Conservation (phyloP, 495 filamentous ascomycete species). For the Astrocystis sublimbata region DNA sequence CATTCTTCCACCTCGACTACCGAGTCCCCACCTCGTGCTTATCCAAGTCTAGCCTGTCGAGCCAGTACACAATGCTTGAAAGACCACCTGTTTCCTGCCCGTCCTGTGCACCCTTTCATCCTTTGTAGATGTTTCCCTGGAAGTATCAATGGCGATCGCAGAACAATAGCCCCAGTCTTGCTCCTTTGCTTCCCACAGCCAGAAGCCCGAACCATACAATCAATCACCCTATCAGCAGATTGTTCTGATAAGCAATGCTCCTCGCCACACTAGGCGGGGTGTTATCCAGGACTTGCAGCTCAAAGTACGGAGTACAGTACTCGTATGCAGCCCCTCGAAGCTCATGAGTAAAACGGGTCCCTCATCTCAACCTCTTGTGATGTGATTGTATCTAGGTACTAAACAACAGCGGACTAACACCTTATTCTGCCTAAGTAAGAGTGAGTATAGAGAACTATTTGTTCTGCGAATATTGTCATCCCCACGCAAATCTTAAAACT, state of each 20-base stretch:
- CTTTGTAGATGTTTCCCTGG: neutral
- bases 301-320: no score
- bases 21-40: conserved; percentile 1
- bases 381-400: no score
- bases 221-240: neutral
- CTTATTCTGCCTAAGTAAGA: no score
- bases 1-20: conserved; percentile 13
- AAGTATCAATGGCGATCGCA: neutral
- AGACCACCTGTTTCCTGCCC: neutral
- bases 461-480: no score
- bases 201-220: no score
- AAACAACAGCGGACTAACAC: no score
- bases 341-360: conserved; percentile 1
- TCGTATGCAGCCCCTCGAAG: no score
- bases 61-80: neutral
- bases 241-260: neutral
- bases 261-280: neutral
- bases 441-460: no score
- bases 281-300: neutral
- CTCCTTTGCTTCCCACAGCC: conserved; percentile 1
- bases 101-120: neutral
- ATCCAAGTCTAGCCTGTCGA: no score
- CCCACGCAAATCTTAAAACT: neutral
- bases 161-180: neutral
- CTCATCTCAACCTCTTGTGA: no score